Evolutionary conservation across 202 grass and related monocot species (phyloP).

Genomic region (Miscanthus sacchariflorus): DNA sequence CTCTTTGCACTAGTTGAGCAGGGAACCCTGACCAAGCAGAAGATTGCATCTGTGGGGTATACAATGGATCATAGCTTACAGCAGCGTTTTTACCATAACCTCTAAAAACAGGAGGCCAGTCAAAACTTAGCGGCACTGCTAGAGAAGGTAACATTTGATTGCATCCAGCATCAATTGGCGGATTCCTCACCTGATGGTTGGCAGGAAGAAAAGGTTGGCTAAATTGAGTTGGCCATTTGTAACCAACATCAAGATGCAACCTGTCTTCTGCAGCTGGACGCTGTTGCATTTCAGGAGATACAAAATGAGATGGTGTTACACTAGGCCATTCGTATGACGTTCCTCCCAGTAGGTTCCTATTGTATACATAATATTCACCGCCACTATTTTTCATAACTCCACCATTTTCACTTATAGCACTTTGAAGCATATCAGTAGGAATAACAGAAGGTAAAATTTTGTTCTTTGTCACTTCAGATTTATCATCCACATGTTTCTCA

Average conservation of each 20-base stretch:
- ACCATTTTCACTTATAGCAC: constrained; percentile 51
- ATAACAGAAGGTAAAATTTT: constrained; percentile 51
- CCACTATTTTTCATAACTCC: constrained; percentile 57
- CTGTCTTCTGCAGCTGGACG: constrained; percentile 73
- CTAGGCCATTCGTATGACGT: constrained; percentile 78
- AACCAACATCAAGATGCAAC: constrained; percentile 85
- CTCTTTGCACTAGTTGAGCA: constrained; percentile 66
- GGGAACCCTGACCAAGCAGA: constrained; percentile 69
- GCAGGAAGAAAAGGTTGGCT: constrained; percentile 69
- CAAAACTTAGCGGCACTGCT: constrained; percentile 85
- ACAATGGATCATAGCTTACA: constrained; percentile 71
- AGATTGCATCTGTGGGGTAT: constrained; percentile 71
- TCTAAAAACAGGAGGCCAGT: constrained; percentile 94
- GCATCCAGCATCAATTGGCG: constrained; percentile 58
- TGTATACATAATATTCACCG: constrained; percentile 66
- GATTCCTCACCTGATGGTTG: constrained; percentile 66
- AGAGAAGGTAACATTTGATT: constrained; percentile 71
- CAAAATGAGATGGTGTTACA: constrained; percentile 61
- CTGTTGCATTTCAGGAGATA: constrained; percentile 70
- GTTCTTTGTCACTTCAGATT: constrained; percentile 37
- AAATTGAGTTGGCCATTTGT: constrained; percentile 73
- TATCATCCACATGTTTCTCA: constrained; percentile 48
- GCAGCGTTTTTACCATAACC: constrained; percentile 68
- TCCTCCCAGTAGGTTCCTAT: constrained; percentile 58
- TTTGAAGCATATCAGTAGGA: constrained; percentile 52